Percentiles rank a stretch among this genome's conserved stretches.
Evolutionary conservation across 371 early-diverging fungal genomes (phyloP).

Genomic region (Batkoa obscura): DNA sequence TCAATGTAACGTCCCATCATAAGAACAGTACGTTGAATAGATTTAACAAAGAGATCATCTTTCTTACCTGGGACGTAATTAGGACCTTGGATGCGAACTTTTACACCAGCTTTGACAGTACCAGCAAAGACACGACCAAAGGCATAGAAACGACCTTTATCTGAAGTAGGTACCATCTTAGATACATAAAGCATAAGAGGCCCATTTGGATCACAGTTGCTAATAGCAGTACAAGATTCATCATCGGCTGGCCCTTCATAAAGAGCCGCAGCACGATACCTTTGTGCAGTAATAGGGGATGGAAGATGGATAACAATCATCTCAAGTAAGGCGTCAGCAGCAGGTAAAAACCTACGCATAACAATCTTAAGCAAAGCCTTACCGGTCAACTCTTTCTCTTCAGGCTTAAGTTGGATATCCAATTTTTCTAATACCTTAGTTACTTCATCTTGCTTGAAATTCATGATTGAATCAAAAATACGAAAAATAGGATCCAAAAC

Average conservation of each 20-base stretch:
- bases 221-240: slow-evolving; percentile 46
- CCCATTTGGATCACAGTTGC: slow-evolving; percentile 66
- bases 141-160: slow-evolving; percentile 64
- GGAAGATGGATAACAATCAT: slow-evolving; percentile 66
- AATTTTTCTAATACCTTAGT: slow-evolving; percentile 76
- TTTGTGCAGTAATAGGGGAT: slow-evolving; percentile 80
- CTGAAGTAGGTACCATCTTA: slow-evolving; percentile 72
- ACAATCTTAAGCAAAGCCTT: slow-evolving; percentile 93
- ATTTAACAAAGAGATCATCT: slow-evolving; percentile 81
- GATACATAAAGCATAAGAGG: slow-evolving; percentile 81
- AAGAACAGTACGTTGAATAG: slow-evolving; percentile 85
- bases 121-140: slow-evolving; percentile 89
- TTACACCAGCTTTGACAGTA: slow-evolving; percentile 50
- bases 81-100: slow-evolving; percentile 81
- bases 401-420: slow-evolving; percentile 60
- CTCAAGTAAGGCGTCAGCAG: slow-evolving; percentile 89
- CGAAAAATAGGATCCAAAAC: slow-evolving; percentile 97
- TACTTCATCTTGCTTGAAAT: slow-evolving; percentile 89
- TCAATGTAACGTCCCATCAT: slow-evolving; percentile 99
- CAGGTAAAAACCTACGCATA: slow-evolving; percentile 99
- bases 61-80: slow-evolving; percentile 80
- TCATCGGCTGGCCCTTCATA: slow-evolving; percentile 62
- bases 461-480: slow-evolving; percentile 92
- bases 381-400: slow-evolving; percentile 68
- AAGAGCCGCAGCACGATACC: slow-evolving; percentile 74